phyloP scores from a whole-genome alignment of 2,329 filamentous ascomycete genomes.

The Aspergillus sclerotialis region DNA sequence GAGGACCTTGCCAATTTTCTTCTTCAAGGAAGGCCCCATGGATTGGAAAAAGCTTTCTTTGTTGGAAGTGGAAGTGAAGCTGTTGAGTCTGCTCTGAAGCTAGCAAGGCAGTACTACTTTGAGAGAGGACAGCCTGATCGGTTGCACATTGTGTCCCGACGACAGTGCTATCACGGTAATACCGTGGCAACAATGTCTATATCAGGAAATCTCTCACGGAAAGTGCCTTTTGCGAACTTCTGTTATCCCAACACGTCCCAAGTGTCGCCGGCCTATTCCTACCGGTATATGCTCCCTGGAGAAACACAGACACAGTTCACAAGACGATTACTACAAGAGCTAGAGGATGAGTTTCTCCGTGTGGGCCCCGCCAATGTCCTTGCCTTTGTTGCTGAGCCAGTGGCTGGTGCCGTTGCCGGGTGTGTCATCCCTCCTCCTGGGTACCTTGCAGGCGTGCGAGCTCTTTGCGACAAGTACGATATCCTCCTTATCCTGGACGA shows the following conservation, averaged over 20 bases:
- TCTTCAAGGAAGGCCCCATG: conserved; percentile 42
- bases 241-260: conserved; percentile 48
- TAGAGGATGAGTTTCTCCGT: conserved; percentile 58
- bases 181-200: conserved; percentile 61
- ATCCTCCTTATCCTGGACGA: conserved; percentile 68
- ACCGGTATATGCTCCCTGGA: conserved; percentile 43
- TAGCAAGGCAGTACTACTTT: conserved; percentile 57
- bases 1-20: conserved; percentile 45
- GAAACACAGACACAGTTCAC: conserved; percentile 55
- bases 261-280: conserved; percentile 59
- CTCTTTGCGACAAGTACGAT: conserved; percentile 61
- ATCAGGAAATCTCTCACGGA: conserved; percentile 54
- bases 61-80: conserved; percentile 56
- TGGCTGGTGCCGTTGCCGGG: conserved; percentile 61
- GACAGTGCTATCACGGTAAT: conserved; percentile 61
- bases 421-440: conserved; percentile 57
- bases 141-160: conserved; percentile 54
- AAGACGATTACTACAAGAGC: conserved; percentile 50
- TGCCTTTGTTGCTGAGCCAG: conserved; percentile 64
- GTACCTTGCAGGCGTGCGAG: conserved; percentile 59
- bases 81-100: conserved; percentile 59
- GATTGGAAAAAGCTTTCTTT: conserved; percentile 49
- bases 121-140: conserved; percentile 49
- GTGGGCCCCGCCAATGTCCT: conserved; percentile 59
- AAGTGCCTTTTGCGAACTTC: conserved; percentile 53